Conservation (phyloP, 2,329 filamentous ascomycete species). For the Colletotrichum lentis region DNA sequence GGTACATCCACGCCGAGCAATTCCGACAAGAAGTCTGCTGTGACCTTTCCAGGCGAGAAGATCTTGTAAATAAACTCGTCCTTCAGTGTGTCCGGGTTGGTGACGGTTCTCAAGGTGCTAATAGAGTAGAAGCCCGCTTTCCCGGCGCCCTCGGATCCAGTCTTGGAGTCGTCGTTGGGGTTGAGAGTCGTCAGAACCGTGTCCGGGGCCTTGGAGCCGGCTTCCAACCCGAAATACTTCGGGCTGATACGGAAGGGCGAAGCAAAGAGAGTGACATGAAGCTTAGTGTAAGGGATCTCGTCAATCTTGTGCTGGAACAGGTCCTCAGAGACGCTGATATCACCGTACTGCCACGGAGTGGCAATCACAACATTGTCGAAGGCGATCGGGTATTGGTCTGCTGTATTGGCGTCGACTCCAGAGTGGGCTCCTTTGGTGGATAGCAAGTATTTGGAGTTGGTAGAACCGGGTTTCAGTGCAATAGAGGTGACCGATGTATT, state of each 20-base stretch:
- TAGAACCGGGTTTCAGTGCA: conserved; percentile 52
- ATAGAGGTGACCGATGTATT: conserved; percentile 75
- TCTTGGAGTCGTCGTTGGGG: conserved; percentile 59
- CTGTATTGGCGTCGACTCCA: conserved; percentile 39
- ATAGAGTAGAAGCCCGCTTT: conserved; percentile 85
- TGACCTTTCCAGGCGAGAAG: conserved; percentile 65
- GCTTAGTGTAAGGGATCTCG: conserved; percentile 80
- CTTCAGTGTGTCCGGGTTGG: conserved; percentile 65
- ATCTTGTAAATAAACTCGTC: conserved; percentile 71
- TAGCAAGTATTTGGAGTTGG: conserved; percentile 57
- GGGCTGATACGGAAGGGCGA: conserved; percentile 77
- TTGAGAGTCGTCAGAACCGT: conserved; percentile 85
- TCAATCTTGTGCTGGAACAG: conserved; percentile 78
- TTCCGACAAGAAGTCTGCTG: conserved; percentile 60
- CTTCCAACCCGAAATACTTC: conserved; percentile 73
- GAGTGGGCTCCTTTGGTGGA: conserved; percentile 46
- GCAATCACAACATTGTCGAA: conserved; percentile 88
- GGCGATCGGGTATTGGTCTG: conserved; percentile 56
- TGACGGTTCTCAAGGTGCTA: conserved; percentile 72
- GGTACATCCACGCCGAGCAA: conserved; percentile 61
- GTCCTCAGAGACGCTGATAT: conserved; percentile 68
- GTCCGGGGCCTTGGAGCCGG: conserved; percentile 69
- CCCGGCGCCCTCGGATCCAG: conserved; percentile 69
- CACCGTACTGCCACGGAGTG: conserved; percentile 81
- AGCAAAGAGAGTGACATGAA: conserved; percentile 91